Base-by-base conservation (phyloP, 805 yeast genomes). In the Pachysolen tannophilus region DNA sequence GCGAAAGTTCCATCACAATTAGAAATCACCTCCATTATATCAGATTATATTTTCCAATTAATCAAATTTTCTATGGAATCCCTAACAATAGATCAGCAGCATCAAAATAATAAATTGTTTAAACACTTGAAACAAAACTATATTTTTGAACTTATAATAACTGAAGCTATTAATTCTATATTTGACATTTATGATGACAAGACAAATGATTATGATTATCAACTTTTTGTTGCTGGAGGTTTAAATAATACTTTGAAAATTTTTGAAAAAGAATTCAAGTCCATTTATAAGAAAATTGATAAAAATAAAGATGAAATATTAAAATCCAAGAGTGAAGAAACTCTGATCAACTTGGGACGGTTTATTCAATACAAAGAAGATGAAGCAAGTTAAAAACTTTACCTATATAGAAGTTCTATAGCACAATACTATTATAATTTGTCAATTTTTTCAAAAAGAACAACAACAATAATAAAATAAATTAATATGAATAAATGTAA, bases 101-200 rank as follows among this genome's bases (percentile, higher is more conserved):
- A 5, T 7, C 25, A 25, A 3, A 24, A 27, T 4, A 25, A 20
- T 15, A 32, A 23, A 7, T 11, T 23, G 13, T 5, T 14, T 11
- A 23, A 8, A 11, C 8, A 11, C 16, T 27, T 36, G 26, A 31
- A 29, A 18, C 26, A 18, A 8, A 6, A 30, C 8, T 37, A 37
- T 15, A 7, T 37, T 16, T 34, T 56, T 16, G 61, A 60, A 38
- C 40, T 38, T 20, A 42, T 50, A 6, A 33, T 75, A 5, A 55
- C 76, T 27, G 90, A 81, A 41, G 60, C 79, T 18, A 55, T 84
- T 16, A 80, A 84, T 47, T 61, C 73, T 2, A 48, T 87, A 5
- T 85, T 75, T 55, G 96, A 86, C 40, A 64, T 87, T 6, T 92
- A 81, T 57, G 82, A 82, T 10, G 97, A 92, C 58, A 69, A 69